A percentile compares a stretch with the other conserved stretches of the same genome.
These are phyloP conservation scores for Lipomyces orientalis DNA, from an alignment of 805 yeast genomes.

Conservation along the genomic window DNA sequence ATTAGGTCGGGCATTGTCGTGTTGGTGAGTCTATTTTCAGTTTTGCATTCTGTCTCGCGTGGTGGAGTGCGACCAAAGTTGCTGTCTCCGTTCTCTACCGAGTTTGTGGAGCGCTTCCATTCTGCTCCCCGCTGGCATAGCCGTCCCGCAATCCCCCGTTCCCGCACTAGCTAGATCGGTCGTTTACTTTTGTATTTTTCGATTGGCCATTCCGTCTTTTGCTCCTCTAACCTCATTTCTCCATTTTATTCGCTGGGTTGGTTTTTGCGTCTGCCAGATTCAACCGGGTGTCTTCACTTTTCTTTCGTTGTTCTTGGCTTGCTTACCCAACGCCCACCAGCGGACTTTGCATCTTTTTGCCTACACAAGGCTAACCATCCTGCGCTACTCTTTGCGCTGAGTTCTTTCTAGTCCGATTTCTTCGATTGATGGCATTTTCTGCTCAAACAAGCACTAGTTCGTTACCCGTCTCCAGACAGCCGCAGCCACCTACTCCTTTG, in stretches of 20 bases:
- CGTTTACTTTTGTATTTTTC: neutral
- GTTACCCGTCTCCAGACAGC: constrained; percentile 18
- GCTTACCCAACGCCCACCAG: neutral
- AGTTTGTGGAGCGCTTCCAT: neutral
- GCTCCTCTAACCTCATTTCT: neutral
- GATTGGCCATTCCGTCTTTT: neutral
- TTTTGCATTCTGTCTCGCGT: constrained; percentile 1
- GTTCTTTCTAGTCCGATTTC: neutral
- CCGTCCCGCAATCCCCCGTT: neutral
- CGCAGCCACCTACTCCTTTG: constrained; percentile 17
- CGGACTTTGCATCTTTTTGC: neutral
- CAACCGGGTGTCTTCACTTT: constrained; percentile 7
- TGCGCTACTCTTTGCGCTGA: constrained; percentile 7
- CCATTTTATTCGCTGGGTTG: neutral
- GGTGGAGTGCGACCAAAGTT: neutral
- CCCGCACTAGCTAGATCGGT: neutral
- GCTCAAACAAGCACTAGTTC: constrained; percentile 17
- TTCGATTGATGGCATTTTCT: constrained; percentile 29
- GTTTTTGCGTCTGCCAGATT: neutral
- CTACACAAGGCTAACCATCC: neutral
- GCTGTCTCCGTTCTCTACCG: neutral
- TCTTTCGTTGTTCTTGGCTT: constrained; percentile 3
- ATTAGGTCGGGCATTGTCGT: constrained; percentile 20
- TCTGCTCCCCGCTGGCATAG: neutral
- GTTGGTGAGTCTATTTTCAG: neutral